Evolutionary conservation across 352 stramenopile genomes (phyloP), one percentile per base, ranked within the genome.

Genomic region (Phytophthora tubulina): DNA sequence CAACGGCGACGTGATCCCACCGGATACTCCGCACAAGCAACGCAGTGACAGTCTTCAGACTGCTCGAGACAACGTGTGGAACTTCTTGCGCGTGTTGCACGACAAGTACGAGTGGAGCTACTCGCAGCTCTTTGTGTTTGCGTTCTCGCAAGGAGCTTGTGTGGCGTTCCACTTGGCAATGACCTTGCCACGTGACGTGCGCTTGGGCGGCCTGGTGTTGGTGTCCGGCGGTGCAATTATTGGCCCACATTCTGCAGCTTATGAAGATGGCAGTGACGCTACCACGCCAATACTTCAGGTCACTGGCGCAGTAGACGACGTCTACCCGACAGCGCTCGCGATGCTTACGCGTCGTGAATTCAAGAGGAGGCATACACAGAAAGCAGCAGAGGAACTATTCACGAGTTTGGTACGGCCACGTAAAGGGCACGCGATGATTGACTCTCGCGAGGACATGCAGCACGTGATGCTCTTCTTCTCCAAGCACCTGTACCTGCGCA

Each of bases 381-480:
- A 76, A 51, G 51, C 70, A 41, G 72, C 70, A 21, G 54, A 65
- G 11, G 67, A 73, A 7, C 42, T 76, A 6, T 90, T 87, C 59
- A 57, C 51, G 7, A 78, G 31, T 14, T 44, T 69, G 46, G 17
- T 63, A 15, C 60, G 71, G 4, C 67, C 55, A 31, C 50, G 31
- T 42, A 92, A 89, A 56, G 54, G 41, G 7, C 84, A 93, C 67
- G 75, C 75, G 3, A 91, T 91, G 85, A 76, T 93, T 45, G 60
- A 71, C 44, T 82, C 70, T 9, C 62, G 42, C 0, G 67, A 81
- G 6, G 83, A 92, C 53, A 91, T 90, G 83, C 81, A 66, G 36
- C 70, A 75, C 30, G 69, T 90, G 49, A 91, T 93, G 85, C 49
- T 55, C 38, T 91, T 90, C 67, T 86, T 93, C 52, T 78, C 83